Base-by-base conservation (phyloP, 1,284 basidiomycete species). In the Golubevia sp. region DNA sequence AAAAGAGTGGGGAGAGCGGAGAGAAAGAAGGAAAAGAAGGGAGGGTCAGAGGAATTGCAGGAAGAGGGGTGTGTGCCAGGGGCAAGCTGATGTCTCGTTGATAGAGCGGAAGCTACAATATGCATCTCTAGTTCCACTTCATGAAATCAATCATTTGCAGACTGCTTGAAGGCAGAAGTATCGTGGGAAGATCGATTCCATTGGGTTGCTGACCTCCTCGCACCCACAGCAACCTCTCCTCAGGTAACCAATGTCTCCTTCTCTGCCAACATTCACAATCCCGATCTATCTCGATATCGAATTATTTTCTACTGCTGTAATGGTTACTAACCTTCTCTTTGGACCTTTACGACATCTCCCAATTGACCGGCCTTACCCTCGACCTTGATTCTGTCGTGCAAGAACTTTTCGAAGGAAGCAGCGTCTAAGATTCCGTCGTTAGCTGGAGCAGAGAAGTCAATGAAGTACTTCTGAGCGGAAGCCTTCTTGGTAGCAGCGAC, bases 301-400 rank as follows among this genome's bases (percentile, higher is more conserved):
- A 44, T 44, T 18, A 44, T 44, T 18, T 8, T 13, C 38, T 18
- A 44, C 38, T n/a, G 38, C 30, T 34, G 5, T 34, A 8, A 44
- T 44, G 11, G 38, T 44, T 64, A 79, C 77, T 75, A 62, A 71
- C 79, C 82, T 77, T 86, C 84, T 59, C 84, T 79, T 55, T 71
- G 64, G 73, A 85, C 76, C 68, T 80, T 74, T 70, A 86, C 78
- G 61, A 76, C 73, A 56, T 85, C 84, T 58, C 85, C 85, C 61
- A 86, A 84, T 73, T 85, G 84, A 58, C 85, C 85, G 55, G 80
- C 77, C 74, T 82, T 82, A 71, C 78, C 78, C 50, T 83, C 79
- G 55, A 83, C 81, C 81, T 83, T 83, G 74, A 83, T 83, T 60
- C 72, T 71, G 72, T 83, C 81, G 76, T 83, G 81, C 56, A 83